These are phyloP conservation scores for Pseudotsuga menziesii DNA, from an alignment of 75 land plant species.

Conservation along the genomic window DNA sequence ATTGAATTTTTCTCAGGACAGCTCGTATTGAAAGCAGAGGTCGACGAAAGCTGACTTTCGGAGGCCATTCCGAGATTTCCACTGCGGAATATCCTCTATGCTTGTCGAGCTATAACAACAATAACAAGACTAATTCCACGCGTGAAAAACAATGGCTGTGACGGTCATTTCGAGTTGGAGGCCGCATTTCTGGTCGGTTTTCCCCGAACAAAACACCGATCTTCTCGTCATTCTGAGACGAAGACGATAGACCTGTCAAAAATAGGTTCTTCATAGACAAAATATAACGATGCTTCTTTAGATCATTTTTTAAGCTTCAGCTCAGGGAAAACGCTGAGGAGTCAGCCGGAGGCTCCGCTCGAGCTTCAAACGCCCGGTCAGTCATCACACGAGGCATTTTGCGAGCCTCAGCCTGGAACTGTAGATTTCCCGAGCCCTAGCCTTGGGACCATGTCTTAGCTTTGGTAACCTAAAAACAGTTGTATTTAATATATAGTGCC, in stretches of 20 bases:
- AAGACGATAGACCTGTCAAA: neutral
- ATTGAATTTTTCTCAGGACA: neutral
- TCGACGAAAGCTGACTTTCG: constrained; percentile 1
- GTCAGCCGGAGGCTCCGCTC: neutral
- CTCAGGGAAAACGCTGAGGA: neutral
- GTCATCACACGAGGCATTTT: neutral
- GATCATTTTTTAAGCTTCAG: neutral
- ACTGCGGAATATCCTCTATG: no score
- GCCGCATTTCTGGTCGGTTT: neutral
- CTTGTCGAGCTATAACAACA: no score
- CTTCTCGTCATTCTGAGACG: neutral
- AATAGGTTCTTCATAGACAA: neutral
- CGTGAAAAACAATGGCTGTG: neutral
- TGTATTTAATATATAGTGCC: neutral
- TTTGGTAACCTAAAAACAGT: neutral
- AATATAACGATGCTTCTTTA: neutral
- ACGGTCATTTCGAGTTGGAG: neutral
- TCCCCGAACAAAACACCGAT: neutral
- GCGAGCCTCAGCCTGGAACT: neutral
- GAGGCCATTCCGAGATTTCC: neutral
- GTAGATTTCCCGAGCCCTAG: constrained; percentile 2
- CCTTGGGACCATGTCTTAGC: neutral
- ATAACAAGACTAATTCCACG: no score
- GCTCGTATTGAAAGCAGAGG: neutral
- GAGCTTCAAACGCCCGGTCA: neutral